Evolutionary conservation across 2,329 filamentous ascomycete species (phyloP).

Genomic region (Podosphaera xanthii): DNA sequence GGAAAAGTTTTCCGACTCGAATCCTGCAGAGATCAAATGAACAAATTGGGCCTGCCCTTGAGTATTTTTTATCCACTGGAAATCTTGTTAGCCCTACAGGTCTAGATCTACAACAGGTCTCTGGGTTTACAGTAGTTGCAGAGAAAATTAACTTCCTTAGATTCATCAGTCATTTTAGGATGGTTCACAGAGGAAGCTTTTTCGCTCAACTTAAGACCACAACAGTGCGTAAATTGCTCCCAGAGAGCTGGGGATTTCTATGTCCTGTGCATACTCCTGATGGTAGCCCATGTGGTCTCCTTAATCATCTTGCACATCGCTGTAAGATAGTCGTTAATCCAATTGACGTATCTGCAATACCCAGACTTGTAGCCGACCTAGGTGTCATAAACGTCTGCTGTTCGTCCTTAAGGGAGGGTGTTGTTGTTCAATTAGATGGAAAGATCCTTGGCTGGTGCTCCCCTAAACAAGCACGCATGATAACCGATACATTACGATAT

Average conservation of each 20-base stretch:
- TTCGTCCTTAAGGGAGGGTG: conserved; percentile 58
- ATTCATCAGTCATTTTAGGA: conserved; percentile 96
- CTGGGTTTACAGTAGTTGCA: conserved; percentile 87
- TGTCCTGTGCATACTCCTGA: conserved; percentile 96
- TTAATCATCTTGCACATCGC: conserved; percentile 91
- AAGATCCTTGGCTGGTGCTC: conserved; percentile 76
- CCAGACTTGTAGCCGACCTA: conserved; percentile 51
- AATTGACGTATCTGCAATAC: conserved; percentile 52
- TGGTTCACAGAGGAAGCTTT: conserved; percentile 97
- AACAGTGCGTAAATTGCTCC: conserved; percentile 80
- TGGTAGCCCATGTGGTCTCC: conserved; percentile 76
- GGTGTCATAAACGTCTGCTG: conserved; percentile 58
- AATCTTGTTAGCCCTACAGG: conserved; percentile 82
- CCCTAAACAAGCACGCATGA: conserved; percentile 56
- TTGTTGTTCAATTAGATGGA: conserved; percentile 78
- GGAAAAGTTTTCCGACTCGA: conserved; percentile 53
- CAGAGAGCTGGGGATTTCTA: conserved; percentile 94
- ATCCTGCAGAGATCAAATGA: conserved; percentile 59
- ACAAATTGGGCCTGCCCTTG: conserved; percentile 64
- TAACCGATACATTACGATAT: conserved; percentile 70
- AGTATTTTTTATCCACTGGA: conserved; percentile 92
- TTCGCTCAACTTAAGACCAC: conserved; percentile 96
- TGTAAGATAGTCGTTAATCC: conserved; percentile 65
- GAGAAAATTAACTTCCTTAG: conserved; percentile 98
- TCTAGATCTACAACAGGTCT: conserved; percentile 80